Conservation (phyloP, 1,284 basidiomycete species). For the Singerocomus inundabilis region DNA sequence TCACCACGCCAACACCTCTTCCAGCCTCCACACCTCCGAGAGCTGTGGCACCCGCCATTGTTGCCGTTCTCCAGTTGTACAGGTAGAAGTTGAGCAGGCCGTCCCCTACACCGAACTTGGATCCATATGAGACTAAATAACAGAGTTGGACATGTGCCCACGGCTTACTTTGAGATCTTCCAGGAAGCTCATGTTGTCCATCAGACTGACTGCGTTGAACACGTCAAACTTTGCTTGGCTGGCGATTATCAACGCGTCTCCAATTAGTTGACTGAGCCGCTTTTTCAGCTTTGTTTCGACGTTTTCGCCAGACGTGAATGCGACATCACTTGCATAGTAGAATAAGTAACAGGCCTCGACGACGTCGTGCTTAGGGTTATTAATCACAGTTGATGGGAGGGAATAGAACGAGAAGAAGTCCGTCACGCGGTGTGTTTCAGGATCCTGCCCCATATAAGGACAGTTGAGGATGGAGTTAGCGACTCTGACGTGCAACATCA, state of each 20-base stretch:
- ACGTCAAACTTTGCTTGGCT: conserved; percentile 90
- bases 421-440: conserved; percentile 79
- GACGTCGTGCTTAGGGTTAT: conserved; percentile 56
- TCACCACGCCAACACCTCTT: conserved; percentile 77
- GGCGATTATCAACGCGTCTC: conserved; percentile 80
- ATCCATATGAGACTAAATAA: conserved; percentile 6
- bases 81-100: conserved; percentile 90
- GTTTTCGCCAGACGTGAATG: conserved; percentile 58
- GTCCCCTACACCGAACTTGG: conserved; percentile 86
- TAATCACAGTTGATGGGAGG: conserved; percentile 88
- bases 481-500: conserved; percentile 16
- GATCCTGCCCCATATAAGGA: conserved; percentile 54
- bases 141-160: conserved; percentile 5
- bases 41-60: conserved; percentile 65
- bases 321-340: conserved; percentile 80
- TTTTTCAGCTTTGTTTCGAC: conserved; percentile 62
- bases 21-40: conserved; percentile 56
- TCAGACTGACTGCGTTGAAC: conserved; percentile 91
- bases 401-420: conserved; percentile 98
- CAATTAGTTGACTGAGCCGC: conserved; percentile 71
- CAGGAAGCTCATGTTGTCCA: conserved; percentile 90
- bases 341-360: conserved; percentile 92
- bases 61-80: conserved; percentile 89
- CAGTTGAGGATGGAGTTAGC: neutral
- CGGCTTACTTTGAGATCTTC: conserved; percentile 72